phyloP scores from a whole-genome alignment of 805 yeast genomes.

The Starmerella cellae region DNA sequence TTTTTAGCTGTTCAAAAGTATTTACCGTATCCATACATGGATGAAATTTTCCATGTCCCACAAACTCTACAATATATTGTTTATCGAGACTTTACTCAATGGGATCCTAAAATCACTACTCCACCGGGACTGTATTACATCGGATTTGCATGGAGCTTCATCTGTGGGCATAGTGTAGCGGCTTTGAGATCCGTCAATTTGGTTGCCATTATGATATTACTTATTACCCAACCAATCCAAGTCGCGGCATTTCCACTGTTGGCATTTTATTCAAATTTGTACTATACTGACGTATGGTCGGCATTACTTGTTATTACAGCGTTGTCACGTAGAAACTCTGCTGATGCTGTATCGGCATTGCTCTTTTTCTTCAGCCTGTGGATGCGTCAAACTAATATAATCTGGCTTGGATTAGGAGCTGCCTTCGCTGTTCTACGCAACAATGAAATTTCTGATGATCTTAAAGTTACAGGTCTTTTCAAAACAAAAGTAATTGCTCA shows the following conservation, averaged over 20 bases:
- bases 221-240: slow-evolving; percentile 12
- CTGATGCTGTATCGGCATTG: slow-evolving; percentile 34
- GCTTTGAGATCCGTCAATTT: slow-evolving; percentile 46
- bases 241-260: slow-evolving; percentile 55
- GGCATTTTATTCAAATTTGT: slow-evolving; percentile 58
- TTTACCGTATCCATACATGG: slow-evolving; percentile 30
- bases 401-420: slow-evolving; percentile 60
- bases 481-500: background rate
- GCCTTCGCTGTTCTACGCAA: slow-evolving; percentile 4
- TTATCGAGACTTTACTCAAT: slow-evolving; percentile 41
- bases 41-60: slow-evolving; percentile 75
- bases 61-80: slow-evolving; percentile 59
- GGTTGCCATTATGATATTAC: slow-evolving; percentile 23
- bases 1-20: slow-evolving; percentile 8
- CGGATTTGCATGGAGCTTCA: slow-evolving; percentile 19
- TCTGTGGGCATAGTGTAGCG: slow-evolving; percentile 21
- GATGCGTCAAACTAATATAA: slow-evolving; percentile 82
- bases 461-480: background rate
- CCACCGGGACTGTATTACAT: slow-evolving; percentile 78
- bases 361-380: slow-evolving; percentile 50
- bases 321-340: slow-evolving; percentile 20
- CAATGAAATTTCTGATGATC: background rate
- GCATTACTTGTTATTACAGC: slow-evolving; percentile 51
- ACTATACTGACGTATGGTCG: slow-evolving; percentile 92
- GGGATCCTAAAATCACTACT: slow-evolving; percentile 90